Evolutionary conservation across 73 alveolate genomes (phyloP).

Genomic region (Symbiodinium natans): DNA sequence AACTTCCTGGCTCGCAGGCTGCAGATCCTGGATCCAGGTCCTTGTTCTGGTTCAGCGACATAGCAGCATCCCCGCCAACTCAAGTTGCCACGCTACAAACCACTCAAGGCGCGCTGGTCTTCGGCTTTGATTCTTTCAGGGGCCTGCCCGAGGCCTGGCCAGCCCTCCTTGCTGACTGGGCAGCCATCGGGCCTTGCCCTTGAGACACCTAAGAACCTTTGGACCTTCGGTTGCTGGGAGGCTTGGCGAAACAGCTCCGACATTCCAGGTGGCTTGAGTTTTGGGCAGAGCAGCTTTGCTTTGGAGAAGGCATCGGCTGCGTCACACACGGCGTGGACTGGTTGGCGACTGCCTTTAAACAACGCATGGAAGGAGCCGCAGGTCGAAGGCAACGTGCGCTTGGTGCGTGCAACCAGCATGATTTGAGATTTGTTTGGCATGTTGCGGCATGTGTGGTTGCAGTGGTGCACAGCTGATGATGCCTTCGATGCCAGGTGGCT

Average conservation of each 20-base stretch:
- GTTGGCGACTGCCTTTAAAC: too few relatives aligned
- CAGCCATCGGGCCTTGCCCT: too few relatives aligned
- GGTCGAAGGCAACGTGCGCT: neutral
- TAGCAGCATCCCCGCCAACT: too few relatives aligned
- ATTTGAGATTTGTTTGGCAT: too few relatives aligned
- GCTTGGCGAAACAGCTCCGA: constrained; percentile 8
- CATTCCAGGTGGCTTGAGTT: neutral
- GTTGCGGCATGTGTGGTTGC: too few relatives aligned
- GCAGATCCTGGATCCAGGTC: neutral
- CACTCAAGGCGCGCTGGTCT: neutral
- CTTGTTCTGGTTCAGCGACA: too few relatives aligned
- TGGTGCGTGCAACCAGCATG: constrained; percentile 1
- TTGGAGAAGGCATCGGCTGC: neutral
- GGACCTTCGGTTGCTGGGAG: too few relatives aligned
- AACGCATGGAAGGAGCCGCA: neutral
- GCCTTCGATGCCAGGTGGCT: neutral
- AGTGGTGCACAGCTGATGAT: too few relatives aligned
- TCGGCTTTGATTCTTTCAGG: constrained; percentile 1
- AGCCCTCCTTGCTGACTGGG: too few relatives aligned
- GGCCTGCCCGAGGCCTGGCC: constrained; percentile 11
- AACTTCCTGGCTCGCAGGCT: neutral
- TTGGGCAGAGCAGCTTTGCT: neutral
- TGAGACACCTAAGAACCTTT: too few relatives aligned
- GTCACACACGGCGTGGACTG: too few relatives aligned
- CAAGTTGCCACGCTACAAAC: too few relatives aligned